These are phyloP conservation scores for Lasiodiplodia hormozganensis DNA, from an alignment of 2,329 filamentous ascomycete genomes.

Conservation along the genomic window DNA sequence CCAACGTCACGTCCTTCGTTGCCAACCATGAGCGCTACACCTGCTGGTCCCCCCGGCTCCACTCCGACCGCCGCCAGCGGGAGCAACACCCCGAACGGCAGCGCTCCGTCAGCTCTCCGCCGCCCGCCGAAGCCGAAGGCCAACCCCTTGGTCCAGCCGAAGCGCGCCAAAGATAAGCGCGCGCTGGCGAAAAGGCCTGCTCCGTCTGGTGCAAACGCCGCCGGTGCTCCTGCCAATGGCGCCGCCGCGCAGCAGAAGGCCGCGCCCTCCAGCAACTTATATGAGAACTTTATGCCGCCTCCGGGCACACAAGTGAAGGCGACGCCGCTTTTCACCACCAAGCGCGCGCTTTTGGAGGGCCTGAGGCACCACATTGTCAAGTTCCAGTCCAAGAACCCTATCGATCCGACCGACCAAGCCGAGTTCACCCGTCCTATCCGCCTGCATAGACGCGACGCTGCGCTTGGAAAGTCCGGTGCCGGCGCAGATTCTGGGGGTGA, in stretches of 20 bases:
- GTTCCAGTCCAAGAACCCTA: constrained; percentile 69
- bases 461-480: constrained; percentile 56
- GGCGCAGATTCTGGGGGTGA: constrained; percentile 45
- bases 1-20: background rate
- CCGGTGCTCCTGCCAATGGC: constrained; percentile 20
- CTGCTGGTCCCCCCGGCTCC: constrained; percentile 39
- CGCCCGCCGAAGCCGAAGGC: constrained; percentile 43
- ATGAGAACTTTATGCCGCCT: constrained; percentile 20
- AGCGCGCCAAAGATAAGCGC: constrained; percentile 29
- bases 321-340: constrained; percentile 58
- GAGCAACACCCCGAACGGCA: constrained; percentile 42
- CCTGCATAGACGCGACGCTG: constrained; percentile 82
- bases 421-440: constrained; percentile 89
- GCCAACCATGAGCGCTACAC: constrained; percentile 33
- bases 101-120: constrained; percentile 40
- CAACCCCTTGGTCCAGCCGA: constrained; percentile 42
- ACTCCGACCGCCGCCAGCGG: constrained; percentile 33
- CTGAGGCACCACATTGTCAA: constrained; percentile 88
- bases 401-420: constrained; percentile 75
- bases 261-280: constrained; percentile 11
- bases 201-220: constrained; percentile 3
- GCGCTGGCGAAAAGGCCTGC: constrained; percentile 7
- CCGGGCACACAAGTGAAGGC: background rate
- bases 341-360: constrained; percentile 78
- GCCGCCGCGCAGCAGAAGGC: constrained; percentile 4